A percentile compares a stretch with the other conserved stretches of the same genome.
phyloP scores from a whole-genome alignment of 345 rosid genomes.

The Rhizophora mangle region DNA sequence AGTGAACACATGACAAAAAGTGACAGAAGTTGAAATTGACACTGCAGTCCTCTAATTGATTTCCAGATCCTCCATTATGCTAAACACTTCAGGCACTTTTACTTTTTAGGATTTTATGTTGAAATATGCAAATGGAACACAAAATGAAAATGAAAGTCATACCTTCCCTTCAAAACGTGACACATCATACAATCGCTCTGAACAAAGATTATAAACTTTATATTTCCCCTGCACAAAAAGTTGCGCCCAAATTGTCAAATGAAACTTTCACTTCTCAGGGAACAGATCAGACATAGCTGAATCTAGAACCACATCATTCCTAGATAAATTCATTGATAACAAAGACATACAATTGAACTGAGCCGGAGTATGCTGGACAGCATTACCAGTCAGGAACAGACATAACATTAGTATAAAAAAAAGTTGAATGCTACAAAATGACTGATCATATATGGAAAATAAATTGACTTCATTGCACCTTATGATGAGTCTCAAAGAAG shows the following conservation, averaged over 20 bases:
- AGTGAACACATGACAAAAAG: neutral
- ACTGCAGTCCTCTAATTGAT: neutral
- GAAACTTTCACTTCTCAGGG: conserved; percentile 1
- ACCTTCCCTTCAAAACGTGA: conserved; percentile 34
- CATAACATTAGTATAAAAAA: neutral
- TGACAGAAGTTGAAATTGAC: neutral
- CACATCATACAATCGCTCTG: conserved; percentile 32
- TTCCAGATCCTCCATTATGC: neutral
- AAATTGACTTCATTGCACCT: conserved; percentile 9
- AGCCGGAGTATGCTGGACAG: neutral
- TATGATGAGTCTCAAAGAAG: conserved; percentile 31
- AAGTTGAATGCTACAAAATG: neutral
- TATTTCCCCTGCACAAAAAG: conserved; percentile 30
- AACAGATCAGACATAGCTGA: neutral
- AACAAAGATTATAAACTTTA: conserved; percentile 33
- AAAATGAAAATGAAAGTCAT: conserved; percentile 6
- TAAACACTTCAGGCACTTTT: neutral
- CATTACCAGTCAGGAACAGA: neutral
- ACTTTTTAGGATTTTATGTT: neutral
- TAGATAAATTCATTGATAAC: neutral
- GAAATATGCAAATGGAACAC: conserved; percentile 8
- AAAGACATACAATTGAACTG: neutral
- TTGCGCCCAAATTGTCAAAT: conserved; percentile 13
- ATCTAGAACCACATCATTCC: neutral
- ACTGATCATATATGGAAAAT: neutral